Percentiles rank a stretch among this genome's conserved stretches.
Evolutionary conservation across 2,329 filamentous ascomycete species (phyloP).

Genomic region (Clonostachys rosea): DNA sequence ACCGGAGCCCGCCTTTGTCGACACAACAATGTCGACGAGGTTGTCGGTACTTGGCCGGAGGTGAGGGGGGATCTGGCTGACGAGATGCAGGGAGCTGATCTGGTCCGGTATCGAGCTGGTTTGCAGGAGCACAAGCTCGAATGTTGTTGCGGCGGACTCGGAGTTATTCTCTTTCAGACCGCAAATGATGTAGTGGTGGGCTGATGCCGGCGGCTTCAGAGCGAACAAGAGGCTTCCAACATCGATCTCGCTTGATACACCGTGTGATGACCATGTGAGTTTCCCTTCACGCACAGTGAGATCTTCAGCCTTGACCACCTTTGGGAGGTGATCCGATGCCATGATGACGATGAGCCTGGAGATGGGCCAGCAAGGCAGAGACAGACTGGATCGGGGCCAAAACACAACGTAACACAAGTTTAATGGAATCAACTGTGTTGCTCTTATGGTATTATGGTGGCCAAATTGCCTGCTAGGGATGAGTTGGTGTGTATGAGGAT

Average conservation of each 20-base stretch:
- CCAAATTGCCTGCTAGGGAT: too few species aligned
- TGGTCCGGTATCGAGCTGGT: slow-evolving; percentile 25
- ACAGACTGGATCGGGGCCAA: not conserved
- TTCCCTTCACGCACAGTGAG: slow-evolving; percentile 6
- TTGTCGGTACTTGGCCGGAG: slow-evolving; percentile 14
- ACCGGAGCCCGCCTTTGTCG: slow-evolving; percentile 60
- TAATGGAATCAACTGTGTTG: not conserved
- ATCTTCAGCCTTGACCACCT: too few species aligned
- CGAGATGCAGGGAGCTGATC: slow-evolving; percentile 26
- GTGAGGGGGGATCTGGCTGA: slow-evolving; percentile 31
- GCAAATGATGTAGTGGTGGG: slow-evolving; percentile 21
- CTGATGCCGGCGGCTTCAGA: slow-evolving; percentile 4
- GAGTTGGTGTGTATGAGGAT: too few species aligned
- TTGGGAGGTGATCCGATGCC: too few species aligned
- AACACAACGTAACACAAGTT: not conserved
- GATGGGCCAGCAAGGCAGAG: not conserved
- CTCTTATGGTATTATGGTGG: not conserved
- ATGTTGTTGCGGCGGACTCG: slow-evolving; percentile 12
- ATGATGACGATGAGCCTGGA: not conserved
- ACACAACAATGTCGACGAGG: slow-evolving; percentile 60
- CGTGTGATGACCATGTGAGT: slow-evolving; percentile 18
- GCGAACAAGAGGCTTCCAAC: slow-evolving; percentile 20
- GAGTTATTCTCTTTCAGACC: slow-evolving; percentile 27
- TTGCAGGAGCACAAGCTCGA: slow-evolving; percentile 18
- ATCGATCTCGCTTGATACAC: slow-evolving; percentile 6